These are phyloP conservation scores for Astrocystis sublimbata DNA, from an alignment of 495 filamentous ascomycete species.

Conservation along the genomic window DNA sequence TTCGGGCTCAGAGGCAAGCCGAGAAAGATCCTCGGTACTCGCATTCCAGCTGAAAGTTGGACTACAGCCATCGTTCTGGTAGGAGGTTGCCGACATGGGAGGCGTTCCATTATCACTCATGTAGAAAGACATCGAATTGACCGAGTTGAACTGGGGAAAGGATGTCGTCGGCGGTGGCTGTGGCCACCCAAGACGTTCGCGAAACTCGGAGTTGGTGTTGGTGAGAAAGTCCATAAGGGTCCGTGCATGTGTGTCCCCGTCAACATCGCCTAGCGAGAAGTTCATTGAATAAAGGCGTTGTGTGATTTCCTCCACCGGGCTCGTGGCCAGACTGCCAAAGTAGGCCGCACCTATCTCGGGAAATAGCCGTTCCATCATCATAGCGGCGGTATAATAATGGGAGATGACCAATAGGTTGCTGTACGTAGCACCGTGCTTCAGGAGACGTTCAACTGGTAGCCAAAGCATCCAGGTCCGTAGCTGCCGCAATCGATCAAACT, in stretches of 20 bases:
- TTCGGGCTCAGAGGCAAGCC: slow-evolving; percentile 40
- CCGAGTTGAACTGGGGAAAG: slow-evolving; percentile 53
- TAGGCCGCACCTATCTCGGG: slow-evolving; percentile 88
- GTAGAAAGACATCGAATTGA: slow-evolving; percentile 39
- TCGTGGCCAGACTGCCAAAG: slow-evolving; percentile 72
- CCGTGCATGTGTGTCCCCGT: slow-evolving; percentile 51
- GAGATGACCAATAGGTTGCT: slow-evolving; percentile 79
- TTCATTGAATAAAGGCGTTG: slow-evolving; percentile 57
- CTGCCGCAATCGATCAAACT: slow-evolving; percentile 83
- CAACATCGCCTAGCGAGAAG: slow-evolving; percentile 43
- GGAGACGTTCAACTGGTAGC: slow-evolving; percentile 73
- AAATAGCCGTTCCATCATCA: slow-evolving; percentile 86
- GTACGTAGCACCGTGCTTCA: slow-evolving; percentile 57
- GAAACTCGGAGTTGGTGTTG: slow-evolving; percentile 60
- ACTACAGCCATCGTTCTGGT: slow-evolving; percentile 50
- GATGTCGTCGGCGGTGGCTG: slow-evolving; percentile 54
- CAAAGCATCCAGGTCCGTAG: slow-evolving; percentile 94
- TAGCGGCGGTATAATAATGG: slow-evolving; percentile 85
- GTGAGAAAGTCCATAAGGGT: slow-evolving; percentile 64
- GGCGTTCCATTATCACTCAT: slow-evolving; percentile 43
- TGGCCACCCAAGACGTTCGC: slow-evolving; percentile 62
- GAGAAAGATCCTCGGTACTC: slow-evolving; percentile 56
- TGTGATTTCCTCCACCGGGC: slow-evolving; percentile 77
- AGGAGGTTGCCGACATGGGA: slow-evolving; percentile 38
- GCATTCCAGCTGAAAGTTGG: slow-evolving; percentile 59